Conservation (phyloP, 768 basidiomycete genomes). For the Aureoboletus auriporus region DNA sequence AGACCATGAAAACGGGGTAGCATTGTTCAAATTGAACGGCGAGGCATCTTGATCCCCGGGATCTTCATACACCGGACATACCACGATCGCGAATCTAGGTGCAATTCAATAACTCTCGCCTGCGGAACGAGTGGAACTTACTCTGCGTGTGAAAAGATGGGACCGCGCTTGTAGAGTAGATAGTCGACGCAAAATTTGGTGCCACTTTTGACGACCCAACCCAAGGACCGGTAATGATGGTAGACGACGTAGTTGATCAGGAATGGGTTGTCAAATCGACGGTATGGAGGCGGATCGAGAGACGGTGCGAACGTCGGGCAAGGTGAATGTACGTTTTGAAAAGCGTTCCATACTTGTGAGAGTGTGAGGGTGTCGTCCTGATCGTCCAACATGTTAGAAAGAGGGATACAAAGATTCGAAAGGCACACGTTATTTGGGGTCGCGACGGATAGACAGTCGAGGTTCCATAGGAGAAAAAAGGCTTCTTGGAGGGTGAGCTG, state of each 20-base stretch:
- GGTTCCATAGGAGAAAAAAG: slow-evolving; percentile 80
- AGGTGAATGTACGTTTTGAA: slow-evolving; percentile 54
- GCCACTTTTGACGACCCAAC: slow-evolving; percentile 95
- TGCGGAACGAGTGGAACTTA: slow-evolving; percentile 37
- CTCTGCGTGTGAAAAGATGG: slow-evolving; percentile 96
- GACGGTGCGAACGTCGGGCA: slow-evolving; percentile 32
- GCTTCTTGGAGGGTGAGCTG: slow-evolving; percentile 88
- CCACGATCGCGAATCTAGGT: slow-evolving; percentile 81
- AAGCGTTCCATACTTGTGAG: slow-evolving; percentile 58
- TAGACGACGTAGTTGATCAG: slow-evolving; percentile 85
- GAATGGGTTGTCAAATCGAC: slow-evolving; percentile 87
- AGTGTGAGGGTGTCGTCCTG: slow-evolving; percentile 56
- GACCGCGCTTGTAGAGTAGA: slow-evolving; percentile 90
- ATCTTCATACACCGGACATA: slow-evolving; percentile 89
- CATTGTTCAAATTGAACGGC: slow-evolving; percentile 59
- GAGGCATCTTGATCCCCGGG: slow-evolving; percentile 64
- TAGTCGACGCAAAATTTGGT: slow-evolving; percentile 98
- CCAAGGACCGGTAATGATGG: slow-evolving; percentile 93
- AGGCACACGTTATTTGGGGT: slow-evolving; percentile 59
- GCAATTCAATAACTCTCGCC: not conserved
- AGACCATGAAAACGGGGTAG: slow-evolving; percentile 80
- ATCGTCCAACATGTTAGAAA: not conserved
- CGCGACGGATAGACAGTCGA: slow-evolving; percentile 75
- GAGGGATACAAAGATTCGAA: not conserved
- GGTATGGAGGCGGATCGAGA: slow-evolving; percentile 19